Conservation (phyloP, 2,329 filamentous ascomycete genomes). For the Raffaelea deltoideospora region DNA sequence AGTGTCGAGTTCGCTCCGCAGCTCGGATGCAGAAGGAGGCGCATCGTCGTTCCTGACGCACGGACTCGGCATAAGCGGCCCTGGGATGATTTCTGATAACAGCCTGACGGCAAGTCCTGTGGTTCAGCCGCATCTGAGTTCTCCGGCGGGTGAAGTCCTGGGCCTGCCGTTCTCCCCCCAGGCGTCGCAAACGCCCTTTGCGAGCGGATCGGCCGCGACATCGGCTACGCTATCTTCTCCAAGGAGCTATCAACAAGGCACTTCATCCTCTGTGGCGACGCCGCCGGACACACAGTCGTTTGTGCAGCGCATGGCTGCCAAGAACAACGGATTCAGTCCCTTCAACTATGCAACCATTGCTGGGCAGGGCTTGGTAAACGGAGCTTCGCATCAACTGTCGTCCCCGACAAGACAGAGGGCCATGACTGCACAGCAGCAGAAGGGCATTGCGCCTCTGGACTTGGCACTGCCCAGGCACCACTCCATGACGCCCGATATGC, state of each 20-base stretch:
- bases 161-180: too few species aligned
- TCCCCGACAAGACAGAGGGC: slow-evolving; percentile 20
- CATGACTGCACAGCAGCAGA: slow-evolving; percentile 28
- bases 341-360: slow-evolving; percentile 12
- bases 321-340: slow-evolving; percentile 11
- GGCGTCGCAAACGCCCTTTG: too few species aligned
- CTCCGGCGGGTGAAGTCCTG: neutral
- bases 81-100: too few species aligned
- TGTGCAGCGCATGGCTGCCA: slow-evolving; percentile 16
- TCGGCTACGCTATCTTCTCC: slow-evolving; percentile 6
- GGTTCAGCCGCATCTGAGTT: neutral
- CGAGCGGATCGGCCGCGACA: too few species aligned
- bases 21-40: too few species aligned
- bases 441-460: slow-evolving; percentile 39
- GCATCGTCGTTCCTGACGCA: slow-evolving; percentile 21
- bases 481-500: slow-evolving; percentile 25
- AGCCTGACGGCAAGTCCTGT: slow-evolving; percentile 1
- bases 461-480: slow-evolving; percentile 34
- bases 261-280: too few species aligned
- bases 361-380: slow-evolving; percentile 14
- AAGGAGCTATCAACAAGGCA: too few species aligned
- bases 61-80: too few species aligned
- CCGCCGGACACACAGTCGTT: slow-evolving; percentile 12
- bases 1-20: slow-evolving; percentile 1
- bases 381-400: slow-evolving; percentile 16